Conservation (phyloP, 257 asterid species). For the Scutellaria baicalensis region DNA sequence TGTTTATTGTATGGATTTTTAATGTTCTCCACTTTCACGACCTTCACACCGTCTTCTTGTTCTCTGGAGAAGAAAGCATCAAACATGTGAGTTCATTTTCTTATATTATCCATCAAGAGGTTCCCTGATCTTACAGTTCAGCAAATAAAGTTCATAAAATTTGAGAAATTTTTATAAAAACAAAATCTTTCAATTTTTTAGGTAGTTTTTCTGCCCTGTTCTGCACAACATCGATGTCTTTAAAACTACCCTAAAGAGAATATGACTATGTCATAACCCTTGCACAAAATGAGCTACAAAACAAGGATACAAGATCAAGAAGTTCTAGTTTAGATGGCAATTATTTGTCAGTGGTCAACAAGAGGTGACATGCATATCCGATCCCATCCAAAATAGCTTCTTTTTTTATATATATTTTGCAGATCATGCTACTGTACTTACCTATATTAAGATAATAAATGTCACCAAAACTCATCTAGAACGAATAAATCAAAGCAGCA, state of each 20-base stretch:
- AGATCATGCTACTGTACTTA: not conserved
- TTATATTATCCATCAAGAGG: not conserved
- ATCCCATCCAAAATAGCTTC: not conserved
- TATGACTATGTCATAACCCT: not conserved
- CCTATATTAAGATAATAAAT: no score
- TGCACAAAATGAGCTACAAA: not conserved
- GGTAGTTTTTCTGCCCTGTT: no score
- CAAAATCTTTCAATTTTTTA: not conserved
- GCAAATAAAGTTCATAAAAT: no score
- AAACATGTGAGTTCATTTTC: not conserved
- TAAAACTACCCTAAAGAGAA: not conserved
- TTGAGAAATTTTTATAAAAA: no score
- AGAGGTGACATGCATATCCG: no score
- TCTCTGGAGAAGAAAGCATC: slow-evolving; percentile 27
- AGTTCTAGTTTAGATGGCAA: not conserved
- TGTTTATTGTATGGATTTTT: slow-evolving; percentile 55
- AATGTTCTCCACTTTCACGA: slow-evolving; percentile 60
- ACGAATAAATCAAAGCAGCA: not conserved
- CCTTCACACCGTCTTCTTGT: slow-evolving; percentile 72
- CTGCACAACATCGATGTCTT: not conserved
- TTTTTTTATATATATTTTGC: not conserved
- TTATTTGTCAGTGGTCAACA: no score
- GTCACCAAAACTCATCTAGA: not conserved
- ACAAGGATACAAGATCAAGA: not conserved
- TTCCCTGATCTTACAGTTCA: no score